A percentile compares a stretch with the other conserved stretches of the same genome.
Evolutionary conservation across 352 stramenopile species (phyloP).

Genomic region (Lagenidium giganteum): DNA sequence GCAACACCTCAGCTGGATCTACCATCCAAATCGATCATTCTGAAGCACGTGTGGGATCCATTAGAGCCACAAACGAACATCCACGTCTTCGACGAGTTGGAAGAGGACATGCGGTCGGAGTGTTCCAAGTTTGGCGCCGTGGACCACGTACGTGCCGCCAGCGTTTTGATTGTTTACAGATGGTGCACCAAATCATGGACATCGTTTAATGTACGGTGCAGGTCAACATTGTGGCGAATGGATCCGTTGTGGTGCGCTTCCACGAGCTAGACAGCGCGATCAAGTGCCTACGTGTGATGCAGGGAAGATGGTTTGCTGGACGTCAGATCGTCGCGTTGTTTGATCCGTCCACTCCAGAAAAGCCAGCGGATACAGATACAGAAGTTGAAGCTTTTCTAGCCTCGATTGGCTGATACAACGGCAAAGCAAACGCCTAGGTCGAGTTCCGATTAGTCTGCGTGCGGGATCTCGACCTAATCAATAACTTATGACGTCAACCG

Average conservation of each 20-base stretch:
- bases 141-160: conserved; percentile 25
- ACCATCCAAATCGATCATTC: conserved; percentile 58
- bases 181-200: not conserved
- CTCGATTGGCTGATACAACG: conserved; percentile 45
- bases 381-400: conserved; percentile 81
- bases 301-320: conserved; percentile 75
- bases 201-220: conserved; percentile 8
- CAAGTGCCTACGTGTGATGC: conserved; percentile 71
- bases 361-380: conserved; percentile 53
- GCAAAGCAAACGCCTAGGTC: too few relatives aligned
- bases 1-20: conserved; percentile 18
- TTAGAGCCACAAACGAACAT: conserved; percentile 34
- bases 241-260: conserved; percentile 63
- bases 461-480: too few relatives aligned
- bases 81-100: conserved; percentile 63
- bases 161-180: not conserved
- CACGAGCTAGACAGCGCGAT: conserved; percentile 41
- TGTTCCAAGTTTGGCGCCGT: conserved; percentile 67
- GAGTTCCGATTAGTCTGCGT: too few relatives aligned
- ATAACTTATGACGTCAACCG: too few relatives aligned
- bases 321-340: conserved; percentile 58
- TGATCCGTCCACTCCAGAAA: conserved; percentile 45
- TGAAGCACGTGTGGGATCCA: conserved; percentile 60
- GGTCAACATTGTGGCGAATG: conserved; percentile 60
- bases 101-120: conserved; percentile 72